phyloP scores from a whole-genome alignment of 768 basidiomycete genomes.

The Clitopilus hobsonii region DNA sequence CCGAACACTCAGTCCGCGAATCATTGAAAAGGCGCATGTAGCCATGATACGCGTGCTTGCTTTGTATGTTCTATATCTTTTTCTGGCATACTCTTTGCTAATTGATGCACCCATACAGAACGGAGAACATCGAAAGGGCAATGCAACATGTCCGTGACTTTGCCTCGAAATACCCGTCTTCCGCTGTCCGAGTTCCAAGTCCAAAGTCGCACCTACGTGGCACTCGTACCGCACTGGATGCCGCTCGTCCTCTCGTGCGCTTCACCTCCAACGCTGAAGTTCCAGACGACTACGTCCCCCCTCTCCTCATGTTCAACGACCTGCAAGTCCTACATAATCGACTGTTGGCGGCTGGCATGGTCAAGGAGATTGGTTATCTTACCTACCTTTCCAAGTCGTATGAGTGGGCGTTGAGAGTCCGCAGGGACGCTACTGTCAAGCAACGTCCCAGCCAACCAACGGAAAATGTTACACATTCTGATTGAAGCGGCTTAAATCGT shows the following conservation, averaged over 20 bases:
- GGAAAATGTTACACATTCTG: not conserved
- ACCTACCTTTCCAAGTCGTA: conserved; percentile 75
- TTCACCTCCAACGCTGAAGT: conserved; percentile 54
- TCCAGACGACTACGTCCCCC: conserved; percentile 77
- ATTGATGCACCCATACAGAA: conserved; percentile 27
- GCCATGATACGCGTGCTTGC: conserved; percentile 64
- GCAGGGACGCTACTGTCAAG: conserved; percentile 50
- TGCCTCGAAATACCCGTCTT: conserved; percentile 59
- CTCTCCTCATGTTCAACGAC: conserved; percentile 71
- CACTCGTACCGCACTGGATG: conserved; percentile 52
- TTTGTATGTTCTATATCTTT: conserved; percentile 39
- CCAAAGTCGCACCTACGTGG: conserved; percentile 49
- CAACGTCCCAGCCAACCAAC: conserved; percentile 7
- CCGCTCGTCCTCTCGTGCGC: conserved; percentile 64
- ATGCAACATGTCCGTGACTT: conserved; percentile 58
- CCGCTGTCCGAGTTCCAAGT: conserved; percentile 33
- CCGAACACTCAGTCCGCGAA: conserved; percentile 32
- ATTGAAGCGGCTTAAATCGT: not conserved
- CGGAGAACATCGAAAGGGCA: conserved; percentile 45
- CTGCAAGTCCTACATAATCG: conserved; percentile 77
- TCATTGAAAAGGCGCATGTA: conserved; percentile 65
- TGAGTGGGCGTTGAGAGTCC: conserved; percentile 55
- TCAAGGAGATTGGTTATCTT: conserved; percentile 57
- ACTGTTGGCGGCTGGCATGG: conserved; percentile 40
- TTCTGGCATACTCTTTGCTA: not conserved